phyloP scores from a whole-genome alignment of 306 rosid species.

The Albizia julibrissin region DNA sequence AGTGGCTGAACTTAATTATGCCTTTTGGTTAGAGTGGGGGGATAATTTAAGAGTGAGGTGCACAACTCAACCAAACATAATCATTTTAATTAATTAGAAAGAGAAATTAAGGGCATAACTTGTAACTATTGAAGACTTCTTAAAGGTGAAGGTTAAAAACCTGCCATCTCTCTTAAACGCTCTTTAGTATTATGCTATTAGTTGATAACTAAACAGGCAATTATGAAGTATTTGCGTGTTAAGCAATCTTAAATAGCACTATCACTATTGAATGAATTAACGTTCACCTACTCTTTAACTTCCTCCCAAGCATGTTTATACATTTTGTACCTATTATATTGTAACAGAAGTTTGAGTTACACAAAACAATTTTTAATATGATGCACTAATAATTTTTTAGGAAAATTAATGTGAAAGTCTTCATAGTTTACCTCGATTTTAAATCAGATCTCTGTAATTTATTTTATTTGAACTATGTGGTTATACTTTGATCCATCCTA shows the following conservation, averaged over 20 bases:
- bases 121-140: not conserved
- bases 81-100: not conserved
- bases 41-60: not conserved
- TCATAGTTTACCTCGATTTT: too few species aligned
- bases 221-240: not conserved
- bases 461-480: too few species aligned
- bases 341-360: too few species aligned
- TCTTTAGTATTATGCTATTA: not conserved
- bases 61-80: not conserved
- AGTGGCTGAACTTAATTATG: not conserved
- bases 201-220: not conserved
- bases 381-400: too few species aligned
- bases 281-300: not conserved
- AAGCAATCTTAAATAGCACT: not conserved
- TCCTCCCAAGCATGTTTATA: not conserved
- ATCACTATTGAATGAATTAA: not conserved
- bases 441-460: too few species aligned
- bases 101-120: not conserved
- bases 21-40: not conserved
- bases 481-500: too few species aligned
- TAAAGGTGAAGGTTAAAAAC: not conserved
- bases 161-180: not conserved
- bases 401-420: too few species aligned
- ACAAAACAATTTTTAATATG: too few species aligned
- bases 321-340: not conserved